phyloP scores from a whole-genome alignment of 257 asterid species.

The Eustoma russellianum region DNA sequence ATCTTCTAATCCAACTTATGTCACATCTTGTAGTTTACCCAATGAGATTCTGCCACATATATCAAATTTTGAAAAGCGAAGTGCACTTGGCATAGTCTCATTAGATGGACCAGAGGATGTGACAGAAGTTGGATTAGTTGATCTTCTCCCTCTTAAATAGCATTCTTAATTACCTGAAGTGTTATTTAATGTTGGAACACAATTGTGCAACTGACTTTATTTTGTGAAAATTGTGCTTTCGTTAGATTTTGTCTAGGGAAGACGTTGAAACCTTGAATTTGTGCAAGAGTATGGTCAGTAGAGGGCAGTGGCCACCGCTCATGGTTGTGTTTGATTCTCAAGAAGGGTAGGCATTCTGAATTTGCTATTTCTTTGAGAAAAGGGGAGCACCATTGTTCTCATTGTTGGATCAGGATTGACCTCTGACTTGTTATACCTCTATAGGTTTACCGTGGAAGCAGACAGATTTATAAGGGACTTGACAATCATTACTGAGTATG shows the following conservation, averaged over 20 bases:
- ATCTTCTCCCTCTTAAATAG: too few species aligned
- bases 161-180: too few species aligned
- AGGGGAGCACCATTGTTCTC: not conserved
- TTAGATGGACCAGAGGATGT: too few species aligned
- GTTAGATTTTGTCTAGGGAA: slow-evolving; percentile 58
- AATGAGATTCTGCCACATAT: too few species aligned
- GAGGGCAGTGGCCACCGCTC: slow-evolving; percentile 94
- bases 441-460: slow-evolving; percentile 90
- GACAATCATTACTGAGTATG: slow-evolving; percentile 87
- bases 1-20: too few species aligned
- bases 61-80: too few species aligned
- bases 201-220: not conserved
- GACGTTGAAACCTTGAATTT: slow-evolving; percentile 51
- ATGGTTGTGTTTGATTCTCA: slow-evolving; percentile 70
- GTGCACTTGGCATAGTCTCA: too few species aligned
- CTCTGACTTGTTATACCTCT: slow-evolving; percentile 4
- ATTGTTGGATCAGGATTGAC: slow-evolving; percentile 2
- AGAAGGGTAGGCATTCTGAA: slow-evolving; percentile 51
- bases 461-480: slow-evolving; percentile 62
- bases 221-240: not conserved
- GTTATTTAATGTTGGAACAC: not conserved
- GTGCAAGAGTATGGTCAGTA: slow-evolving; percentile 78
- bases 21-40: too few species aligned
- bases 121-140: too few species aligned
- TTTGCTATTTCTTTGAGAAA: too few species aligned